Evolutionary conservation across 2,329 filamentous ascomycete genomes (phyloP).

Genomic region (Tolypocladium sp.): DNA sequence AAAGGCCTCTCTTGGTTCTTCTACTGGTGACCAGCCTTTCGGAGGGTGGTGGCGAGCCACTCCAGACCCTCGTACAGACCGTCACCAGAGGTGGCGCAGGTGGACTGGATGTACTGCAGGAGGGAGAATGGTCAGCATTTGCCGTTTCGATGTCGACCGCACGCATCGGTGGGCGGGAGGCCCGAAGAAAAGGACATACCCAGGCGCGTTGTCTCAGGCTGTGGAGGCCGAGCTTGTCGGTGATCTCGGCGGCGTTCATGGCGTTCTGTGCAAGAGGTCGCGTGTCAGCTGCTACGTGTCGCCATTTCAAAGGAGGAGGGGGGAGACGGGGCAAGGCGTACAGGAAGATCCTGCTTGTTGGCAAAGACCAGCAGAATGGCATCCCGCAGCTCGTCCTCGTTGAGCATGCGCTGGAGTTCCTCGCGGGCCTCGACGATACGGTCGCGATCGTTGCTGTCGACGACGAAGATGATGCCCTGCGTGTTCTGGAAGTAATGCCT

Average conservation of each 20-base stretch:
- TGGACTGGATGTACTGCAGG: conserved; percentile 93
- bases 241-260: conserved; percentile 99
- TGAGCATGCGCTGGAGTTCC: conserved; percentile 96
- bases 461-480: conserved; percentile 99
- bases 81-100: conserved; percentile 96
- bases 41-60: conserved; percentile 77
- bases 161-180: background rate
- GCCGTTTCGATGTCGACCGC: background rate
- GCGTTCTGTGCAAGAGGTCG: conserved; percentile 59
- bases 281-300: conserved; percentile 4
- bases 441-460: conserved; percentile 97
- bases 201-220: conserved; percentile 96
- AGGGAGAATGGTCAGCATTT: conserved; percentile 5
- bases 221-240: conserved; percentile 99
- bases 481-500: conserved; percentile 99
- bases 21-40: conserved; percentile 63
- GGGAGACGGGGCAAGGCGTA: conserved; percentile 40
- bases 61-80: conserved; percentile 99
- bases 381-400: conserved; percentile 97
- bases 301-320: background rate
- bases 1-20: conserved; percentile 25
- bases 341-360: conserved; percentile 99
- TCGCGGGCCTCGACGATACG: conserved; percentile 95
- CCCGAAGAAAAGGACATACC: conserved; percentile 53
- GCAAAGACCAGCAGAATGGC: conserved; percentile 95